Conservation (phyloP, 306 rosid genomes). For the Prunus davidiana region DNA sequence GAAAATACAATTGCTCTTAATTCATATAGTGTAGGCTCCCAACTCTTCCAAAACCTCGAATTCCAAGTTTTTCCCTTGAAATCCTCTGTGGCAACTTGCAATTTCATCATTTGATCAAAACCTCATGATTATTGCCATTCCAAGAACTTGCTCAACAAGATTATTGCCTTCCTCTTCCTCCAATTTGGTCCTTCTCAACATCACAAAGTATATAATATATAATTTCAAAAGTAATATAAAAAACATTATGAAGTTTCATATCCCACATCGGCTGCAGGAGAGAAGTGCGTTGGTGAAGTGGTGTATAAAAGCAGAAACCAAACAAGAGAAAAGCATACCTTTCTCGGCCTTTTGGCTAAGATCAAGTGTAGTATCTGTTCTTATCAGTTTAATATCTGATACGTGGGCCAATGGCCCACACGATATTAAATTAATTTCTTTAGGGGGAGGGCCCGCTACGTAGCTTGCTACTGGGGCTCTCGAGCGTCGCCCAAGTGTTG, state of each 20-base stretch:
- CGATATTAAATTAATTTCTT: neutral
- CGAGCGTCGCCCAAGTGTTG: neutral
- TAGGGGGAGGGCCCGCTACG: neutral
- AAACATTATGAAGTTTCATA: neutral
- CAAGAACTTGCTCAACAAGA: too few relatives aligned
- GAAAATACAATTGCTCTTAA: conserved; percentile 17
- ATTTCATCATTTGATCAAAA: neutral
- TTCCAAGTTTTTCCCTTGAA: conserved; percentile 8
- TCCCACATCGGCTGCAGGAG: neutral
- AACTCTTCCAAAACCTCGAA: conserved; percentile 10
- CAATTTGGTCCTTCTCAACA: too few relatives aligned
- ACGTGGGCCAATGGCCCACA: neutral
- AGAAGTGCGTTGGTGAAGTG: neutral
- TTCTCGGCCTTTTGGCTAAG: neutral
- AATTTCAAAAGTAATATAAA: too few relatives aligned
- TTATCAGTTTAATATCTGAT: neutral
- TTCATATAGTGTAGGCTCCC: conserved; percentile 9
- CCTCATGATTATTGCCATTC: neutral
- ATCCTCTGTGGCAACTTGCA: conserved; percentile 10
- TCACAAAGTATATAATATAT: too few relatives aligned
- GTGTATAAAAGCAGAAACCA: neutral
- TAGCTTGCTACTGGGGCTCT: neutral
- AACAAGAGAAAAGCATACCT: neutral
- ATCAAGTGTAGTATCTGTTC: neutral
- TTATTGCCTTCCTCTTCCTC: too few relatives aligned